These are phyloP conservation scores for Phytophthora agathidicida DNA, from an alignment of 352 stramenopile genomes.

Conservation along the genomic window DNA sequence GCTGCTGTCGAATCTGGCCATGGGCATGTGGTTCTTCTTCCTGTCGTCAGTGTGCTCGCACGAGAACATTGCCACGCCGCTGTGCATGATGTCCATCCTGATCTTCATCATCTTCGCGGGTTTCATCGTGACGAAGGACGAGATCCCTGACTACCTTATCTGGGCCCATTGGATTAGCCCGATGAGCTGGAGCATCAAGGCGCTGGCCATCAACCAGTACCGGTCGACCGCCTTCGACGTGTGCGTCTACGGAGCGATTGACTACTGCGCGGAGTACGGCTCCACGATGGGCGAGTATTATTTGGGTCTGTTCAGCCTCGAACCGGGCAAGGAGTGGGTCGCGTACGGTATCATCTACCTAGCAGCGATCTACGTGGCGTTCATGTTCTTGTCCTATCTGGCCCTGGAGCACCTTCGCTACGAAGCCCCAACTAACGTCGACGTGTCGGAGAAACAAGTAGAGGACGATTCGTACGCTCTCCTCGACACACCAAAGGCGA, in stretches of 20 bases:
- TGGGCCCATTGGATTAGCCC: conserved; percentile 72
- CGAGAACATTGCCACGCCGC: conserved; percentile 35
- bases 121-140: conserved; percentile 47
- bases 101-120: conserved; percentile 54
- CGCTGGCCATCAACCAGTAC: conserved; percentile 51
- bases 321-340: conserved; percentile 41
- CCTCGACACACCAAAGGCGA: conserved; percentile 12
- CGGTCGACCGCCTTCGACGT: conserved; percentile 26
- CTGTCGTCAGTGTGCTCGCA: conserved; percentile 28
- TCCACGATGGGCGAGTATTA: conserved; percentile 40
- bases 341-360: conserved; percentile 41
- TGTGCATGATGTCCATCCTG: conserved; percentile 48
- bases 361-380: conserved; percentile 34
- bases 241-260: conserved; percentile 32
- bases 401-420: conserved; percentile 28
- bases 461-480: conserved; percentile 15
- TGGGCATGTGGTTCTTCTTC: too few species aligned
- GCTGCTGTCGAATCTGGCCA: conserved; percentile 51
- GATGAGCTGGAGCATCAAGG: conserved; percentile 47
- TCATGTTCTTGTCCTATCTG: conserved; percentile 30
- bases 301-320: conserved; percentile 43
- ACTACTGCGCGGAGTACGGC: conserved; percentile 38
- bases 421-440: conserved; percentile 18
- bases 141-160: conserved; percentile 50
- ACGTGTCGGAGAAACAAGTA: conserved; percentile 7